A percentile compares a stretch with the other conserved stretches of the same genome.
Conservation (phyloP, 2,329 filamentous ascomycete genomes). For the Monosporascus cannonballus region DNA sequence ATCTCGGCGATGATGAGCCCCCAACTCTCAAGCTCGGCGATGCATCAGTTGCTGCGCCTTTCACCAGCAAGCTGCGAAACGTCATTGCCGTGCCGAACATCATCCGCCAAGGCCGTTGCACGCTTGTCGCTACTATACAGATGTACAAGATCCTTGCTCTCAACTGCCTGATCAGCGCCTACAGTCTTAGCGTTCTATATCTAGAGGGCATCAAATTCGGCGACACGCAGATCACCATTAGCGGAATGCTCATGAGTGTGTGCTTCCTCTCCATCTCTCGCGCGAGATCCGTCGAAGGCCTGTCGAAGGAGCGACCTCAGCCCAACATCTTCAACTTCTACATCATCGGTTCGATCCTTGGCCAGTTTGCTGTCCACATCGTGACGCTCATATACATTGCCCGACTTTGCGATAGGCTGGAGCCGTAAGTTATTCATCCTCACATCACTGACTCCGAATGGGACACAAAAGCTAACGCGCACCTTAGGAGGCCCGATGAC, state of each 20-base stretch:
- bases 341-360: slow-evolving; percentile 95
- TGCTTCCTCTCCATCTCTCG: slow-evolving; percentile 99
- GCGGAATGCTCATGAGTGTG: slow-evolving; percentile 98
- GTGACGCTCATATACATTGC: slow-evolving; percentile 91
- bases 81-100: slow-evolving; percentile 98
- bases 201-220: slow-evolving; percentile 99
- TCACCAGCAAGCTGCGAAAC: slow-evolving; percentile 95
- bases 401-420: slow-evolving; percentile 76
- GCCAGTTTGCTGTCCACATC: slow-evolving; percentile 95
- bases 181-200: slow-evolving; percentile 93
- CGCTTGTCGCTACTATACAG: slow-evolving; percentile 95
- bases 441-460: not conserved
- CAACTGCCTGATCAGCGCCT: slow-evolving; percentile 96
- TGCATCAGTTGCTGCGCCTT: slow-evolving; percentile 92
- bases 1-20: slow-evolving; percentile 83
- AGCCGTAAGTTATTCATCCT: slow-evolving; percentile 61
- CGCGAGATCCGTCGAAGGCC: slow-evolving; percentile 86
- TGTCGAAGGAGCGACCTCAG: slow-evolving; percentile 95
- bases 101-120: slow-evolving; percentile 94
- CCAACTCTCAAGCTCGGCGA: slow-evolving; percentile 96
- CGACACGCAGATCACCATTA: slow-evolving; percentile 96
- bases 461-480: slow-evolving; percentile 18
- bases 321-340: slow-evolving; percentile 99
- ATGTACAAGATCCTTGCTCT: slow-evolving; percentile 99
- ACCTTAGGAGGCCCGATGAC: slow-evolving; percentile 42